These are phyloP conservation scores for Geosiphon pyriformis DNA, from an alignment of 192 early-diverging fungal genomes.

Conservation along the genomic window DNA sequence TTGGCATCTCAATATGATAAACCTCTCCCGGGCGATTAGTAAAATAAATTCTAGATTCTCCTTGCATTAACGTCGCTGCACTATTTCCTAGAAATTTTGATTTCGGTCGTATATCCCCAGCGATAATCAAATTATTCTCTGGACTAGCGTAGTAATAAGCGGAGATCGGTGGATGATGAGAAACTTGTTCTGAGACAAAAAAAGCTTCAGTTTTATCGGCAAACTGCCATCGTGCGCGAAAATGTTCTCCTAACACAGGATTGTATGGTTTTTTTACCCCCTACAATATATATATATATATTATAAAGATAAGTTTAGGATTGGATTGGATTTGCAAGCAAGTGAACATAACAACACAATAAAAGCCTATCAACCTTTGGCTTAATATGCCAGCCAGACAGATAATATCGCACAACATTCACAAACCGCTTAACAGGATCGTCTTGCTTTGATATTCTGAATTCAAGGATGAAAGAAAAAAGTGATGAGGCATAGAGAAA, in stretches of 20 bases:
- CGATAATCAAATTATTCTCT: slow-evolving; percentile 69
- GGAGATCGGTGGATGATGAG: slow-evolving; percentile 91
- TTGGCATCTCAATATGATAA: slow-evolving; percentile 82
- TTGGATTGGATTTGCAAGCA: too few species aligned
- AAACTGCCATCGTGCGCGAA: slow-evolving; percentile 78
- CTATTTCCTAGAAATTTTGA: slow-evolving; percentile 87
- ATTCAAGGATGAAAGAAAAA: neutral
- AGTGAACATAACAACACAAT: too few species aligned
- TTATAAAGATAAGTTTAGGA: too few species aligned
- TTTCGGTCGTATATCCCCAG: slow-evolving; percentile 79
- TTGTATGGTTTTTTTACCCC: slow-evolving; percentile 96
- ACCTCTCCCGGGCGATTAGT: slow-evolving; percentile 62
- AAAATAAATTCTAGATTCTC: slow-evolving; percentile 59
- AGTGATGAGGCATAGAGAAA: too few species aligned
- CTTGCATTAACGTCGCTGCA: slow-evolving; percentile 83
- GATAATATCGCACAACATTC: slow-evolving; percentile 76
- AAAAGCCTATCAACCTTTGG: slow-evolving; percentile 75
- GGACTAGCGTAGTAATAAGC: slow-evolving; percentile 80
- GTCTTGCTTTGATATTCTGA: slow-evolving; percentile 59
- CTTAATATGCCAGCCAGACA: slow-evolving; percentile 90
- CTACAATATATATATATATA: too few species aligned
- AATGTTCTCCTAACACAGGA: slow-evolving; percentile 87
- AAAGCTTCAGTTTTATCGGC: slow-evolving; percentile 63
- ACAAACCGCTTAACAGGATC: slow-evolving; percentile 77
- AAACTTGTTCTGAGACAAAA: slow-evolving; percentile 88